Base-by-base conservation (phyloP, 129 eudicot species). In the Flaveria linearis region DNA sequence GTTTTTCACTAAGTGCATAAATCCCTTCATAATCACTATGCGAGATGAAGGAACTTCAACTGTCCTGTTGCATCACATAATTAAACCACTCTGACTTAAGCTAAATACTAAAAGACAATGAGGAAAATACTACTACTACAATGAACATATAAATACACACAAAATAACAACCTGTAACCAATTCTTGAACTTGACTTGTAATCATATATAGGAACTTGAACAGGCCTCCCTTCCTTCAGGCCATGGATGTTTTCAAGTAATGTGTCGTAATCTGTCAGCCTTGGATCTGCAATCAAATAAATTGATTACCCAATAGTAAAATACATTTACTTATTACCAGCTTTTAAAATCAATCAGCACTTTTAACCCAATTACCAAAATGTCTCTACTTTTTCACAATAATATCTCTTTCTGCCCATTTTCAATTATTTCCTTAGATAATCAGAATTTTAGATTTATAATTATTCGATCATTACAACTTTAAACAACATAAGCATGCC, bases 241-340 rank as follows among this genome's bases (percentile, higher is more conserved):
- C 88, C 96, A 68, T 62, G 88, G 45, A 95, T 91, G 76, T 95
- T 95, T 76, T 95, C 90, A 26, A 95, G 99, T 78, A 95, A 76
- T 7, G 97, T 91, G 80, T 89, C 96, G 25, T 95, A 95, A 85
- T 95, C 99, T 4, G 99, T 95, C 82, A 95, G 80, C 74, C 97
- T 88, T 62, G 99, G 99, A 83, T 95, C 99, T 95, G 90, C 71
- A 72, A 47, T 77, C 78, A 73, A 79, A 69, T 13, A 56, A 56
- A 18, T 18, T 20, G 1, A 56, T 16, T 52, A 52, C n/a, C 60
- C 16, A 50, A 49, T 14, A 49, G 53, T 49, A 9, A 23, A 58
- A 58, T 22, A 58, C 25, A 22, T 9, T 58, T 74, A 12, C 68
- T 62, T 30, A 77, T 58, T 22, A 58, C 16, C 65, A n/a, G 23